These are phyloP conservation scores for Solanum ossicruentum DNA, from an alignment of 257 asterid species.

Conservation along the genomic window DNA sequence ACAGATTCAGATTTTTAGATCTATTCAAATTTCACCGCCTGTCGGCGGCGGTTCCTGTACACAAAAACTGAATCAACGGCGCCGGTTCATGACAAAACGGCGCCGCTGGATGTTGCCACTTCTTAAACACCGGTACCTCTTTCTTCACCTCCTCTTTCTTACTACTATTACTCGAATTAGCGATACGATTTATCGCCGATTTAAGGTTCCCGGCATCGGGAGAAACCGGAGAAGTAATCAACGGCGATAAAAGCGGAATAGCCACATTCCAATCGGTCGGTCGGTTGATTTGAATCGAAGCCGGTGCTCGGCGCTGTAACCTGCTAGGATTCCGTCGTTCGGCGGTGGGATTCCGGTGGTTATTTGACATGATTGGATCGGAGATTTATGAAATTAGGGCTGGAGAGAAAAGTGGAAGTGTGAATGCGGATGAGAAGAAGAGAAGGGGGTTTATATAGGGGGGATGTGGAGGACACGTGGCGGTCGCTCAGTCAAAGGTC, in stretches of 20 bases:
- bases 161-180: not conserved
- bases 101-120: conserved; percentile 69
- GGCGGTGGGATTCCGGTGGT: not conserved
- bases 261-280: conserved; percentile 6
- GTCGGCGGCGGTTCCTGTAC: conserved; percentile 27
- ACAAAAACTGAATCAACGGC: conserved; percentile 34
- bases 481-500: not conserved
- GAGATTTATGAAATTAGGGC: not conserved
- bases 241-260: conserved; percentile 13
- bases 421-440: not conserved
- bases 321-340: conserved; percentile 4
- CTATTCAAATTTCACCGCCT: conserved; percentile 4
- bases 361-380: not conserved
- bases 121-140: conserved; percentile 15
- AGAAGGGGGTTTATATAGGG: not conserved
- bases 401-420: not conserved
- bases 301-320: conserved; percentile 2
- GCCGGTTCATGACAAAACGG: conserved; percentile 45
- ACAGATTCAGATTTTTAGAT: not conserved
- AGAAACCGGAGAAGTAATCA: conserved; percentile 2
- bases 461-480: not conserved
- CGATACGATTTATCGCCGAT: not conserved
- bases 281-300: conserved; percentile 7
- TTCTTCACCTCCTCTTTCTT: not conserved
- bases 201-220: not conserved